Conservation (phyloP, 805 yeast species). For the Hanseniaspora taiwanica region DNA sequence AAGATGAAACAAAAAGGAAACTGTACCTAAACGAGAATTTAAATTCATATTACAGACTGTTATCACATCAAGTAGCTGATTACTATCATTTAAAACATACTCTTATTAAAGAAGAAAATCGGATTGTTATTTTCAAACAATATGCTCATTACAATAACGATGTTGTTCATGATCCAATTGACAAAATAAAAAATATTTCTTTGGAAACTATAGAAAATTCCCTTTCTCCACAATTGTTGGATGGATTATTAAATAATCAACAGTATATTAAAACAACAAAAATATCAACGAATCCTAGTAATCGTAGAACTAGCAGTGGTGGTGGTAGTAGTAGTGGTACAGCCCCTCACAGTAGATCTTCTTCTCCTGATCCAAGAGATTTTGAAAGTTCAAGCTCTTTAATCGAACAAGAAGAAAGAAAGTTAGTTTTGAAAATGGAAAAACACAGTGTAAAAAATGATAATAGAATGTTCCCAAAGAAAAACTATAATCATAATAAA, state of each 20-base stretch:
- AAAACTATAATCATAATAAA: too few species aligned
- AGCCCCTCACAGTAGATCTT: background rate
- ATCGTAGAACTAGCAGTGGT: background rate
- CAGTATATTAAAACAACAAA: too few species aligned
- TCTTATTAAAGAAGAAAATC: constrained; percentile 22
- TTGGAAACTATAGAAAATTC: background rate
- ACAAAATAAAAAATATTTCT: background rate
- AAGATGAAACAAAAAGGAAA: constrained; percentile 17
- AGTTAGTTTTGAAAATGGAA: background rate
- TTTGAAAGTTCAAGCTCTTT: constrained; percentile 16
- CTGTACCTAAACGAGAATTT: constrained; percentile 30
- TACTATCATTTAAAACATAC: constrained; percentile 51
- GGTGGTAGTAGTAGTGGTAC: background rate
- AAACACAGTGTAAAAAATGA: background rate
- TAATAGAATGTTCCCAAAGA: background rate
- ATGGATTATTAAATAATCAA: too few species aligned
- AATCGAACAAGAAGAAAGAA: constrained; percentile 7
- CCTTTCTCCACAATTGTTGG: background rate
- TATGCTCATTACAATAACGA: background rate
- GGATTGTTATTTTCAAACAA: background rate
- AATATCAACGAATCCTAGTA: background rate
- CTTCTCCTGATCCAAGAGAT: constrained; percentile 15
- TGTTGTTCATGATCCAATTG: too few species aligned
- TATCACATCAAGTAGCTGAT: constrained; percentile 59
- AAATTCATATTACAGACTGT: constrained; percentile 56